These are phyloP conservation scores for Pythium vanterpoolii DNA, from an alignment of 352 stramenopile species.

Conservation along the genomic window DNA sequence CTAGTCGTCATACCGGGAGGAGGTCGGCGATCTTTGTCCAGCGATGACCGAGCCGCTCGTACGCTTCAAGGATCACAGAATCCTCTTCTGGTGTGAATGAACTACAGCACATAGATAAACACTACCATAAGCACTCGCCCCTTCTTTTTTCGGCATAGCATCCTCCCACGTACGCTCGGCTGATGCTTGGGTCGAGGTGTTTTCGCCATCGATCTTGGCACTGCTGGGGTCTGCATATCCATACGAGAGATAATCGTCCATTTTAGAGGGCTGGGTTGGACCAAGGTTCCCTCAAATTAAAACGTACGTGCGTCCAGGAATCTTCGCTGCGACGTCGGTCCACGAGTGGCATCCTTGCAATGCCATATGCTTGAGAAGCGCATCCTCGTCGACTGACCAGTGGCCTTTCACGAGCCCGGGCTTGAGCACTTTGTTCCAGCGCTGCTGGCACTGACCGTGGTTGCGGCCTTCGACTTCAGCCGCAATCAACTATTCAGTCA, in stretches of 20 bases:
- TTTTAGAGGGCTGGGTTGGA: no score
- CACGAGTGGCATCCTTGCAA: conserved; percentile 43
- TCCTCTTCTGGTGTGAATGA: conserved; percentile 91
- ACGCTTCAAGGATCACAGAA: conserved; percentile 87
- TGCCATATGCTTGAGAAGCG: conserved; percentile 33
- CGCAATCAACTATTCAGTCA: conserved; percentile 28
- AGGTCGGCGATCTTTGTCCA: conserved; percentile 93
- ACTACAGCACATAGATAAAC: conserved; percentile 24
- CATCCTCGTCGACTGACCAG: conserved; percentile 85
- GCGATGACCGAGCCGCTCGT: conserved; percentile 90
- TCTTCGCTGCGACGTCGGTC: conserved; percentile 62
- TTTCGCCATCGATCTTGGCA: conserved; percentile 96
- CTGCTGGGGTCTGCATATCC: conserved; percentile 81
- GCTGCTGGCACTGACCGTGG: conserved; percentile 57
- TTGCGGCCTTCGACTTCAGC: conserved; percentile 36
- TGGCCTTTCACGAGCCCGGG: conserved; percentile 88
- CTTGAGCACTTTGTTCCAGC: conserved; percentile 81
- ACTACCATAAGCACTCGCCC: not conserved
- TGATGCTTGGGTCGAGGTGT: conserved; percentile 93
- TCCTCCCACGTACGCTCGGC: conserved; percentile 51
- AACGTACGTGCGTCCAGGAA: conserved; percentile 72
- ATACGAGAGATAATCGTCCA: not conserved
- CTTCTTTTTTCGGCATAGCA: not conserved
- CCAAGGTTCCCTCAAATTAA: no score
- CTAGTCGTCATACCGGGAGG: conserved; percentile 33